Base-by-base conservation (phyloP, 306 rosid species). In the Oemleria cerasiformis region DNA sequence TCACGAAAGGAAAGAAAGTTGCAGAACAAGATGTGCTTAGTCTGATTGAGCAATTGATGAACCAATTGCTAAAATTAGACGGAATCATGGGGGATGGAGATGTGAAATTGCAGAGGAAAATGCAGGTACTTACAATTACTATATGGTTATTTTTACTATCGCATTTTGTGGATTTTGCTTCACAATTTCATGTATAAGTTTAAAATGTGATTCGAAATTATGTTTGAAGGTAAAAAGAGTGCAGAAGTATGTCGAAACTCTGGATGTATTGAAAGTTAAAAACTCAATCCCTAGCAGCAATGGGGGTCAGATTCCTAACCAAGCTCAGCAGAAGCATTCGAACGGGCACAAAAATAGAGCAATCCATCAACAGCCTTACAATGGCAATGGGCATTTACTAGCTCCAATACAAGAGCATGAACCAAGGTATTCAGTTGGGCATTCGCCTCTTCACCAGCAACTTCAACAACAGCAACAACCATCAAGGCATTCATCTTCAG, bases 51-150 rank as follows among this genome's bases (percentile, higher is more conserved):
- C 81, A 83, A 38, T 74, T 94, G 85, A 94, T 94, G 99, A 91
- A 89, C 73, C 92, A 94, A 68, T 79, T 94, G 90, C 84, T 94
- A 45, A 94, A 86, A 73, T 80, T 94, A 58, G 99, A 94, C 69
- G 87, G 92, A 7, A 87, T 94, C 15, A 71, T 76, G 65, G 97
- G 82, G 41, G 99, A 94, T 63, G 99, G 97, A 10, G 99, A 94
- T 81, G 95, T 86, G 20, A 94, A 94, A 80, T 81, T 94, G 77
- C 99, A 94, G 79, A 91, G 97, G 65, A 94, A 89, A 91, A 94
- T 94, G 90, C 99, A 91, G 97, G 99, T 93, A 77, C 50, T 23
- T 61, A 39, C 14, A 14, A 40, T n/a, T 53, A 49, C 9, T 12
- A 9, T 12, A 6, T 51, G 21, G 48, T 39, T 9, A 25, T 45